Evolutionary conservation across 179 eudicot genomes (phyloP).

Genomic region (Camellia oleifera): DNA sequence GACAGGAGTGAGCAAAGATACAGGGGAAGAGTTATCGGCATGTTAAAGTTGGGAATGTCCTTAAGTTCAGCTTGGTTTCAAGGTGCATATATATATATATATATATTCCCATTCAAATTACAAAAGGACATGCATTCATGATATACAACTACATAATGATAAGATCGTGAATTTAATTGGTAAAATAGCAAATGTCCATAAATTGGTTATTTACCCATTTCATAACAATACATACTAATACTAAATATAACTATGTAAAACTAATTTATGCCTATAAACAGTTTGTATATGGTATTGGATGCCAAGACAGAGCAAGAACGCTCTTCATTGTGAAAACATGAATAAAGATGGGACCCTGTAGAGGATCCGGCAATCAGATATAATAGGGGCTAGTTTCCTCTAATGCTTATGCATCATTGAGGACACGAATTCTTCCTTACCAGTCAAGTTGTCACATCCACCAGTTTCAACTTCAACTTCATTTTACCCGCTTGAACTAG

Average conservation of each 20-base stretch:
- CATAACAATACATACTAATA: not conserved
- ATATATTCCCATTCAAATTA: not conserved
- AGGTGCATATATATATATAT: not conserved
- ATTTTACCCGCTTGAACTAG: constrained; percentile 81
- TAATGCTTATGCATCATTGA: not conserved
- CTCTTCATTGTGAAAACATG: not conserved
- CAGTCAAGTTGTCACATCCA: constrained; percentile 48
- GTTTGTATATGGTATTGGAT: not conserved
- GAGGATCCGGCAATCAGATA: not conserved
- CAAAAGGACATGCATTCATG: not conserved
- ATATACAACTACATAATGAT: not conserved
- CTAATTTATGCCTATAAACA: not conserved
- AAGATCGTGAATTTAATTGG: not conserved
- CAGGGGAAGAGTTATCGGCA: not conserved
- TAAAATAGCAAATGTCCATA: not conserved
- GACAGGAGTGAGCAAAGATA: not conserved
- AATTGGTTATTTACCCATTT: not conserved
- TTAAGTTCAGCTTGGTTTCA: not conserved
- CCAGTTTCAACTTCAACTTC: constrained; percentile 74
- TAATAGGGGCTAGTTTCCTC: not conserved
- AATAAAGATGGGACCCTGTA: not conserved
- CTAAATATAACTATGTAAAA: not conserved
- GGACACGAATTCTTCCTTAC: not conserved
- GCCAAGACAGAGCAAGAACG: not conserved
- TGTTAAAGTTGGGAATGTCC: not conserved